These are phyloP conservation scores for Trichothecium roseum DNA, from an alignment of 2,329 filamentous ascomycete species.

Conservation along the genomic window DNA sequence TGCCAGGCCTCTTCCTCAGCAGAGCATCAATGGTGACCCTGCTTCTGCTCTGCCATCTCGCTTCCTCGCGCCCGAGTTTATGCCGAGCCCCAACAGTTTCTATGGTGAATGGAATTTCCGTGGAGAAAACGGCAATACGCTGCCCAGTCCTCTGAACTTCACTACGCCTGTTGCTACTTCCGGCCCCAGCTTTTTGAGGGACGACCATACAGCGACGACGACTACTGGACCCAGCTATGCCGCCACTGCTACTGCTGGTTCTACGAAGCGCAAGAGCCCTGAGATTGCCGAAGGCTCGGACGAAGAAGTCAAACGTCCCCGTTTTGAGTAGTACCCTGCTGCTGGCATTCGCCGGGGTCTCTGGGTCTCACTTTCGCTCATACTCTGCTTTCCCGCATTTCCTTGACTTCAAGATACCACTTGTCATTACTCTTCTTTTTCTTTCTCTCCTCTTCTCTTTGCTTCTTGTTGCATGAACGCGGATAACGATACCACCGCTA, in stretches of 20 bases:
- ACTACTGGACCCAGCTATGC: constrained; percentile 9
- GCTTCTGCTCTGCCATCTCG: constrained; percentile 89
- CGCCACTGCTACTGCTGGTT: constrained; percentile 6
- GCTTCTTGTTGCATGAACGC: too few species aligned
- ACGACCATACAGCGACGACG: constrained; percentile 28
- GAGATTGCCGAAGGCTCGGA: constrained; percentile 32
- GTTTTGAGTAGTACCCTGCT: constrained; percentile 30
- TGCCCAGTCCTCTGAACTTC: constrained; percentile 88
- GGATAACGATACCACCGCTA: too few species aligned
- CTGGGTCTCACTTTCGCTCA: constrained; percentile 1
- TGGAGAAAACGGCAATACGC: constrained; percentile 65
- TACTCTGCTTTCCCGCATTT: too few species aligned
- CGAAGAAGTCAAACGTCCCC: constrained; percentile 42
- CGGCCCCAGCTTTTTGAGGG: constrained; percentile 52
- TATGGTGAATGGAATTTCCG: constrained; percentile 84
- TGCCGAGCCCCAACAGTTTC: constrained; percentile 86
- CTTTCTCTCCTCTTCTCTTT: too few species aligned
- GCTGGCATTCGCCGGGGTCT: neutral
- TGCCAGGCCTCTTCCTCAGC: constrained; percentile 71
- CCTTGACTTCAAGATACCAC: neutral
- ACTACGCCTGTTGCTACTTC: constrained; percentile 64
- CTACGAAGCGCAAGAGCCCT: constrained; percentile 47
- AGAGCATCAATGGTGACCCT: constrained; percentile 48
- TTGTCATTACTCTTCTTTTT: too few species aligned
- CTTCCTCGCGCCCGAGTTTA: constrained; percentile 77